Percentiles rank a stretch among this genome's conserved stretches.
phyloP scores from a whole-genome alignment of 2,329 filamentous ascomycete species.

The Ophiostoma pallidulum region DNA sequence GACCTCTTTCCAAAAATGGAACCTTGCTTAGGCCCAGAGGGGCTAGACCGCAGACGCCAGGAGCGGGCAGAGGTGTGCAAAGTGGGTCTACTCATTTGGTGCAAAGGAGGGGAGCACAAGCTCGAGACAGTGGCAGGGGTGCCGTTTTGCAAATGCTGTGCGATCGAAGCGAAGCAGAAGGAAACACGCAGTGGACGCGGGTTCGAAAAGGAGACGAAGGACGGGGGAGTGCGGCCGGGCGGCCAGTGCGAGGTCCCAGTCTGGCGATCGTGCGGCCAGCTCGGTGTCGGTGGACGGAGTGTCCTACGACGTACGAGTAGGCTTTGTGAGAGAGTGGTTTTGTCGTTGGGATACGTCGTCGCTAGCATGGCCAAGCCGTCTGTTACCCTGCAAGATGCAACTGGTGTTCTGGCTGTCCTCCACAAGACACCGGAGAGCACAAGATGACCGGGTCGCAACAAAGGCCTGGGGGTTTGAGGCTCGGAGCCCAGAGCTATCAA shows the following conservation, averaged over 20 bases:
- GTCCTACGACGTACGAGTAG: not conserved
- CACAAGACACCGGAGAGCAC: too few relatives aligned
- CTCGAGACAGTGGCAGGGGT: not conserved
- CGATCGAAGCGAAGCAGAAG: not conserved
- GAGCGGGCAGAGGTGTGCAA: not conserved
- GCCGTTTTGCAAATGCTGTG: not conserved
- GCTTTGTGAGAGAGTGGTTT: too few relatives aligned
- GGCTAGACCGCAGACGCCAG: not conserved
- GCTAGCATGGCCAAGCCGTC: too few relatives aligned
- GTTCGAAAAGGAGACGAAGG: slow-evolving; percentile 3
- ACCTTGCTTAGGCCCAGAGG: not conserved
- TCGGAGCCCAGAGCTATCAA: too few relatives aligned
- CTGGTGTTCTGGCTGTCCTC: too few relatives aligned
- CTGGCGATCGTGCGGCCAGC: too few relatives aligned
- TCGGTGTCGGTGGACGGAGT: not conserved
- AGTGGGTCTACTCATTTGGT: slow-evolving; percentile 9
- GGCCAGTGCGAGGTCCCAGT: too few relatives aligned
- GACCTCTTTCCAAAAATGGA: slow-evolving; percentile 5
- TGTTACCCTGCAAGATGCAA: too few relatives aligned
- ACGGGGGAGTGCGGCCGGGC: not conserved
- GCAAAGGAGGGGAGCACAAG: not conserved
- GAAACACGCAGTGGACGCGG: too few relatives aligned
- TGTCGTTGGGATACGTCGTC: too few relatives aligned
- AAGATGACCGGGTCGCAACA: too few relatives aligned
- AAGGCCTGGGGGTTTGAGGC: too few relatives aligned